Evolutionary conservation across 2,329 filamentous ascomycete species (phyloP).

Genomic region (Orbilia quercus): DNA sequence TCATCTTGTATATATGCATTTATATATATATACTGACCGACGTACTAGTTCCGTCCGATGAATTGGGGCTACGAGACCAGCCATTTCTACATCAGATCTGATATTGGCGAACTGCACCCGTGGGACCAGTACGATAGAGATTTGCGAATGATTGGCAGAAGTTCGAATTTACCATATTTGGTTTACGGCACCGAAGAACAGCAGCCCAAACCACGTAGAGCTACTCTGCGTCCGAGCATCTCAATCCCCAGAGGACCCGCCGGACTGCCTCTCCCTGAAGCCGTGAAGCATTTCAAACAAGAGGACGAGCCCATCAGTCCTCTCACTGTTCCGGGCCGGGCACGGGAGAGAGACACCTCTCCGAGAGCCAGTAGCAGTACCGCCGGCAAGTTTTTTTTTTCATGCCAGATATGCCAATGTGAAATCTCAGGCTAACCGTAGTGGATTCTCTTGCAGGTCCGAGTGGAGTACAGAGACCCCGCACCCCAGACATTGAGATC

Average conservation of each 20-base stretch:
- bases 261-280: slow-evolving; percentile 12
- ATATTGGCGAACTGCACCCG: not conserved
- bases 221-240: not conserved
- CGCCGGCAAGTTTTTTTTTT: slow-evolving; percentile 1
- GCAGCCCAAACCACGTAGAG: slow-evolving; percentile 5
- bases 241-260: slow-evolving; percentile 16
- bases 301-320: slow-evolving; percentile 12
- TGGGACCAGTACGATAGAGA: slow-evolving; percentile 12
- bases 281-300: not conserved
- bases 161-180: not conserved
- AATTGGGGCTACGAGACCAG: not conserved
- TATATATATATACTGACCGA: not conserved
- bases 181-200: not conserved
- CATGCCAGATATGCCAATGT: slow-evolving; percentile 10
- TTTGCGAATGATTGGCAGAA: not conserved
- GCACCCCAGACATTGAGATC: not conserved
- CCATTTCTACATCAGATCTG: not conserved
- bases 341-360: not conserved
- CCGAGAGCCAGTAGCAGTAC: slow-evolving; percentile 5
- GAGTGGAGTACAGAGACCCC: not conserved
- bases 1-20: not conserved
- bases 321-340: not conserved
- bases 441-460: slow-evolving; percentile 2
- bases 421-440: not conserved
- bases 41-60: slow-evolving; percentile 3